phyloP scores from a whole-genome alignment of 2,329 filamentous ascomycete species.

The Lasiodiplodia citricola region DNA sequence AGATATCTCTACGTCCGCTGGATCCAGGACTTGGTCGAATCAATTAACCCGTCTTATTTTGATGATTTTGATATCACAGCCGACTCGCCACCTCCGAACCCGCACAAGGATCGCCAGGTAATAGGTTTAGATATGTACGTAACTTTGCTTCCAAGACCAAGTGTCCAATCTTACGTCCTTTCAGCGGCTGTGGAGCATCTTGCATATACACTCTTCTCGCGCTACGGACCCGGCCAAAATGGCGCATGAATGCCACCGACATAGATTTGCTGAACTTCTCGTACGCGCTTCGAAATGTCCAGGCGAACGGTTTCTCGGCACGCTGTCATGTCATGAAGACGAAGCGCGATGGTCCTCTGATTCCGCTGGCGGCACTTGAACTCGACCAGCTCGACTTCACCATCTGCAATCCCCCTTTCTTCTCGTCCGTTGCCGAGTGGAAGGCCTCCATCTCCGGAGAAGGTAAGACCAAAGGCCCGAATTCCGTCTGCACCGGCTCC shows the following conservation, averaged over 20 bases:
- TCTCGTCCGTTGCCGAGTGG: slow-evolving; percentile 75
- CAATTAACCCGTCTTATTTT: slow-evolving; percentile 56
- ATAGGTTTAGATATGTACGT: slow-evolving; percentile 75
- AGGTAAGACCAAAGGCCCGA: slow-evolving; percentile 70
- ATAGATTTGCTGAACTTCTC: slow-evolving; percentile 73
- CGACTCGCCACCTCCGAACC: slow-evolving; percentile 24
- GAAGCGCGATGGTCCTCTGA: slow-evolving; percentile 57
- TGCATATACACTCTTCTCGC: slow-evolving; percentile 89
- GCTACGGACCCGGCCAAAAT: slow-evolving; percentile 68
- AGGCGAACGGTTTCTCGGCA: slow-evolving; percentile 65
- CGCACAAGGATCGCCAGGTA: slow-evolving; percentile 56
- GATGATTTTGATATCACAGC: slow-evolving; percentile 33
- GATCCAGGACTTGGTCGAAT: slow-evolving; percentile 82
- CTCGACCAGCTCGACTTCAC: slow-evolving; percentile 72
- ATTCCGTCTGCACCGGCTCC: slow-evolving; percentile 77
- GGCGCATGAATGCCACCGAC: slow-evolving; percentile 66
- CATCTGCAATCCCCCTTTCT: slow-evolving; percentile 97
- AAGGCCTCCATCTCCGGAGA: slow-evolving; percentile 60
- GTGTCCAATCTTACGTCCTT: background rate
- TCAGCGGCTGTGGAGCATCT: slow-evolving; percentile 82
- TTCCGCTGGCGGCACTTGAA: slow-evolving; percentile 66
- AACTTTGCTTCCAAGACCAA: background rate
- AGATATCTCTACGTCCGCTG: slow-evolving; percentile 90
- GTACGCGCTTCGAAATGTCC: slow-evolving; percentile 71
- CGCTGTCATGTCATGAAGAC: slow-evolving; percentile 70